Evolutionary conservation across 768 basidiomycete species (phyloP).

Genomic region (Pholiota microspora): DNA sequence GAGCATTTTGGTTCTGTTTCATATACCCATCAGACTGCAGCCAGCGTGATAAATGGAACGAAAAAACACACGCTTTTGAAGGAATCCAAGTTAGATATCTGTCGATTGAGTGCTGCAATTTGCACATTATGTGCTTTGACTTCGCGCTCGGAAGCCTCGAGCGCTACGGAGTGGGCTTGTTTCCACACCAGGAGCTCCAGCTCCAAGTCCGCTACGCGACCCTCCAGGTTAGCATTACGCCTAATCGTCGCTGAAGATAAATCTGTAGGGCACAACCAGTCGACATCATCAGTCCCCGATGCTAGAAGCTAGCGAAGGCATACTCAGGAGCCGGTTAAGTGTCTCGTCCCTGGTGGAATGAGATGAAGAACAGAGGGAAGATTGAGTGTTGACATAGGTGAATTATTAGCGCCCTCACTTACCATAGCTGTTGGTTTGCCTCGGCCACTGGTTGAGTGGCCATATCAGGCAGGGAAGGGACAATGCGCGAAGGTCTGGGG

Average conservation of each 20-base stretch:
- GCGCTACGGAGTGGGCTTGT: constrained; percentile 60
- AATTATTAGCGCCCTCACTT: constrained; percentile 28
- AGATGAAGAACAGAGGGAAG: constrained; percentile 4
- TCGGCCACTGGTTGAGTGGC: constrained; percentile 55
- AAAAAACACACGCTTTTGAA: constrained; percentile 40
- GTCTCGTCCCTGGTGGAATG: constrained; percentile 59
- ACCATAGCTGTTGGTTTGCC: constrained; percentile 67
- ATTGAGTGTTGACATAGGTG: constrained; percentile 8
- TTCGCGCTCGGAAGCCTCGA: constrained; percentile 64
- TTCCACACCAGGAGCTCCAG: constrained; percentile 70
- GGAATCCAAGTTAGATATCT: constrained; percentile 57
- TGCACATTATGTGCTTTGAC: constrained; percentile 67
- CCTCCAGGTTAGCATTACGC: constrained; percentile 62
- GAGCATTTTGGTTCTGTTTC: constrained; percentile 64
- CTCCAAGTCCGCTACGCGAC: constrained; percentile 64
- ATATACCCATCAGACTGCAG: constrained; percentile 2
- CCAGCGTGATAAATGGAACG: not conserved
- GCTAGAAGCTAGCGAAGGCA: constrained; percentile 9
- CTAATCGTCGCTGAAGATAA: constrained; percentile 64
- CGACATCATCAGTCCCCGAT: constrained; percentile 2
- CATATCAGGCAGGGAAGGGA: constrained; percentile 43
- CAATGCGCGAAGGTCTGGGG: constrained; percentile 19
- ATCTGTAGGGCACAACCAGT: constrained; percentile 34
- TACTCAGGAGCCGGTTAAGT: constrained; percentile 60
- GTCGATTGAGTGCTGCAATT: constrained; percentile 60